Conservation (phyloP, 2,329 filamentous ascomycete species). For the Hypoxylon sp. region DNA sequence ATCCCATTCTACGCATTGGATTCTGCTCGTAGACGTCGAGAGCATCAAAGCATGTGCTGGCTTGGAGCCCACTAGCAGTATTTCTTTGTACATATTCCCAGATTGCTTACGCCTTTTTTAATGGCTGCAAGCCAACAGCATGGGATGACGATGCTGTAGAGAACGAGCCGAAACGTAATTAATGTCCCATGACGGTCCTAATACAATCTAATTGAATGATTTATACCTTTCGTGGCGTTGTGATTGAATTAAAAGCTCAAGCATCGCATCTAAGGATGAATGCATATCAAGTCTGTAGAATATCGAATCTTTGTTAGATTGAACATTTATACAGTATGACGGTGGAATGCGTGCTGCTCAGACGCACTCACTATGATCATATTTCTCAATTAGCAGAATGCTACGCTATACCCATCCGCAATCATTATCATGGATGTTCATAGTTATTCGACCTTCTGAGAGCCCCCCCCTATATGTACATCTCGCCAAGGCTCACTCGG, state of each 20-base stretch:
- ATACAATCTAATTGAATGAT: slow-evolving; percentile 30
- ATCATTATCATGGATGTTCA: slow-evolving; percentile 22
- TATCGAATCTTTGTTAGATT: neutral
- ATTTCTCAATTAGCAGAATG: slow-evolving; percentile 17
- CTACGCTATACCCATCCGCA: slow-evolving; percentile 21
- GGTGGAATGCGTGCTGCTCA: neutral
- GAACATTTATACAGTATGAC: neutral
- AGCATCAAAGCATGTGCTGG: slow-evolving; percentile 11
- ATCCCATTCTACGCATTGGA: slow-evolving; percentile 5
- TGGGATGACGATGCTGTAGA: slow-evolving; percentile 26
- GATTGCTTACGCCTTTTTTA: slow-evolving; percentile 31
- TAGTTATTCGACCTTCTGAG: neutral
- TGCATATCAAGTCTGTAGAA: neutral
- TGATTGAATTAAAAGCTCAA: neutral
- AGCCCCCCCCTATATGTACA: neutral
- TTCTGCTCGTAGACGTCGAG: slow-evolving; percentile 1
- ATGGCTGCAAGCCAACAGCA: slow-evolving; percentile 28
- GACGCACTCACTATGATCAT: neutral
- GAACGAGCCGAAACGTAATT: slow-evolving; percentile 30
- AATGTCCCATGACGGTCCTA: slow-evolving; percentile 32
- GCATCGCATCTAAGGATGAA: neutral
- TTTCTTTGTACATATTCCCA: slow-evolving; percentile 45
- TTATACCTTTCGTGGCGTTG: neutral
- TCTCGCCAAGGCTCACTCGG: neutral
- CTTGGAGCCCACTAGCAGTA: slow-evolving; percentile 26